Evolutionary conservation across 139 green algal species (phyloP), one percentile per base, ranked within the genome.

Genomic region (Chlorella sorokiniana): DNA sequence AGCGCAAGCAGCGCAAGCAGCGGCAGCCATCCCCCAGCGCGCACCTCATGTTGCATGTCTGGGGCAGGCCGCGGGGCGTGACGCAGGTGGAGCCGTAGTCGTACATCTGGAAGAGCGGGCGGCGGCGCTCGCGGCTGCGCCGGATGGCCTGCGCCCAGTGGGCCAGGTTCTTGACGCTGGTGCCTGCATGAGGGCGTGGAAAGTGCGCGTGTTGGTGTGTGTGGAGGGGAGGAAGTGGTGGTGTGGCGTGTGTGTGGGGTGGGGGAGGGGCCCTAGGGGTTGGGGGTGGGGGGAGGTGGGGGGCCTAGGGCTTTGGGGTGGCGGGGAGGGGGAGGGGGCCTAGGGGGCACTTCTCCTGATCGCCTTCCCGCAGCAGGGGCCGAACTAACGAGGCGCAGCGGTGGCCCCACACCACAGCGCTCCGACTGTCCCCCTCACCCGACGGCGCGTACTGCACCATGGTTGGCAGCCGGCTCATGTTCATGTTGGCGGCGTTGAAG

Each of bases 401-500:
- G 25, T 6, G 42, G 25, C 16, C 44, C 25, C 27, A 11, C 44
- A 31, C 42, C 62, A 1, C 65, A 9, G 10, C 8, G 23, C 27
- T 11, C 31, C 45, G 23, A 23, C 71, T 3, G 41, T 5, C 35
- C 20, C 25, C 4, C 45, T 59, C 54, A 85, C 80, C 84, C 64
- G 81, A 84, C 40, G 88, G 88, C 1, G 88, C 85, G 73, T 90
- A 90, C 25, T 59, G 22, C 29, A 90, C 81, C 61, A 88, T 87
- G 0, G 73, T 42, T 6, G 88, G 85, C 33, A 94, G 69, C 31
- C 86, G 72, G 0, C 37, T 73, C 22, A 42, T 80, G 56, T 93
- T 87, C 16, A 94, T 51, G 80, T 94, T 94, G 80, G 63, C 75
- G 23, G 79, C 65, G 75, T 92, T 92, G 71, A 88, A 84, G 23